Conservation (phyloP, 805 yeast genomes). For the Clavispora fructus region DNA sequence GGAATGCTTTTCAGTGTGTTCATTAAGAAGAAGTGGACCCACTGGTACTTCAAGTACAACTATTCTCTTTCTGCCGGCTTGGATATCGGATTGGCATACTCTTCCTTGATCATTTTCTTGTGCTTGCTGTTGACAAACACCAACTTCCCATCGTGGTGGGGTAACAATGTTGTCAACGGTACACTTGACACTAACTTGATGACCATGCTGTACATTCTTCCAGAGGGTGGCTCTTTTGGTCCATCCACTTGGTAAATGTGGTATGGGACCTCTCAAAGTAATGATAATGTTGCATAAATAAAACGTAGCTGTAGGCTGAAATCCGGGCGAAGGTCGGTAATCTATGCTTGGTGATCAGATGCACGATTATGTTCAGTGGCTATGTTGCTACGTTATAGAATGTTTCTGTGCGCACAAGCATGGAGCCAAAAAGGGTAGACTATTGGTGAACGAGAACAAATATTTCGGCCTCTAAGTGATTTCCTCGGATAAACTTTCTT, state of each 20-base stretch:
- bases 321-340: no score
- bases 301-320: neutral
- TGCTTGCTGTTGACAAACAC: constrained; percentile 21
- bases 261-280: neutral
- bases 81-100: constrained; percentile 41
- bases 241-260: constrained; percentile 39
- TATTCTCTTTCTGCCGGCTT: constrained; percentile 42
- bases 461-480: no score
- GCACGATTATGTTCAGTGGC: no score
- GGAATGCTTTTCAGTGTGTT: constrained; percentile 33
- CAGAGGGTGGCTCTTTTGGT: constrained; percentile 43
- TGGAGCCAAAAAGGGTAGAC: no score
- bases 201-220: constrained; percentile 23
- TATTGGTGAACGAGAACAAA: no score
- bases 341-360: no score
- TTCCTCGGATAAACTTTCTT: no score
- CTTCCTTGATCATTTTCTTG: constrained; percentile 35
- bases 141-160: constrained; percentile 58
- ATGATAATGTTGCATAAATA: neutral
- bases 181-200: constrained; percentile 35
- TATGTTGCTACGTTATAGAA: no score
- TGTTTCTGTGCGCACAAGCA: no score
- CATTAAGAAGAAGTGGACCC: constrained; percentile 36
- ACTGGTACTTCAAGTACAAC: constrained; percentile 43
- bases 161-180: constrained; percentile 40